Evolutionary conservation across 257 asterid genomes (phyloP).

Genomic region (Thymus mandschuricus): DNA sequence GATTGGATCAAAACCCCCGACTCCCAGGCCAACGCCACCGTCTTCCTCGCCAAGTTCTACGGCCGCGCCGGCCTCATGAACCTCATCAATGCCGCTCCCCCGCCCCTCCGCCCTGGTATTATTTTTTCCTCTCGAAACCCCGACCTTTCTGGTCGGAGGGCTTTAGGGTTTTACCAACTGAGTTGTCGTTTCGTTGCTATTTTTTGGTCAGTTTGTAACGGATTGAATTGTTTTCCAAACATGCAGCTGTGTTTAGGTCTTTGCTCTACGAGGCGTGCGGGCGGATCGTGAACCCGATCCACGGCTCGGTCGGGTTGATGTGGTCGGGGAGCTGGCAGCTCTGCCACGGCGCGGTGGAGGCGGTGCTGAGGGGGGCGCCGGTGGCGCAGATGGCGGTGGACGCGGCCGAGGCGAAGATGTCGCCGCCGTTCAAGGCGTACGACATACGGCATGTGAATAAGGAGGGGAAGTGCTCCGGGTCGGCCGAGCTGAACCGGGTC

Average conservation of each 20-base stretch:
- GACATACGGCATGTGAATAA: conserved; percentile 68
- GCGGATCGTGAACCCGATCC: conserved; percentile 76
- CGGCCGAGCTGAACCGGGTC: conserved; percentile 50
- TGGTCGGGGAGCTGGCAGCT: conserved; percentile 90
- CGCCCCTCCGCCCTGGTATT: conserved; percentile 75
- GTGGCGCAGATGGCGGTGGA: conserved; percentile 54
- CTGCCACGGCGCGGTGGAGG: conserved; percentile 80
- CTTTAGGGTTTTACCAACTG: too few species aligned
- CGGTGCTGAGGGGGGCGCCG: conserved; percentile 67
- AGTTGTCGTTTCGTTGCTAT: too few species aligned
- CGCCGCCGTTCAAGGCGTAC: conserved; percentile 68
- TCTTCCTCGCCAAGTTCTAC: conserved; percentile 83
- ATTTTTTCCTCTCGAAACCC: too few species aligned
- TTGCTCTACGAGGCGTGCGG: conserved; percentile 87
- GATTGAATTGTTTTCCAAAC: neutral
- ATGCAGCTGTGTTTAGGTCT: conserved; percentile 75
- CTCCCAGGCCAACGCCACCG: conserved; percentile 84
- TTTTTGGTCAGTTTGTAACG: neutral
- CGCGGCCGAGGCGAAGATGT: conserved; percentile 48
- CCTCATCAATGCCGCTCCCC: conserved; percentile 77
- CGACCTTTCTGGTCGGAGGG: too few species aligned
- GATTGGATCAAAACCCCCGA: conserved; percentile 72
- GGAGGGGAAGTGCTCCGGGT: conserved; percentile 38
- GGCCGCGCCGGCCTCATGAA: conserved; percentile 92
- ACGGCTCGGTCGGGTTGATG: conserved; percentile 79